A percentile compares a stretch with the other conserved stretches of the same genome.
Conservation (phyloP, 2,329 filamentous ascomycete genomes). For the Clathrospora elynae region DNA sequence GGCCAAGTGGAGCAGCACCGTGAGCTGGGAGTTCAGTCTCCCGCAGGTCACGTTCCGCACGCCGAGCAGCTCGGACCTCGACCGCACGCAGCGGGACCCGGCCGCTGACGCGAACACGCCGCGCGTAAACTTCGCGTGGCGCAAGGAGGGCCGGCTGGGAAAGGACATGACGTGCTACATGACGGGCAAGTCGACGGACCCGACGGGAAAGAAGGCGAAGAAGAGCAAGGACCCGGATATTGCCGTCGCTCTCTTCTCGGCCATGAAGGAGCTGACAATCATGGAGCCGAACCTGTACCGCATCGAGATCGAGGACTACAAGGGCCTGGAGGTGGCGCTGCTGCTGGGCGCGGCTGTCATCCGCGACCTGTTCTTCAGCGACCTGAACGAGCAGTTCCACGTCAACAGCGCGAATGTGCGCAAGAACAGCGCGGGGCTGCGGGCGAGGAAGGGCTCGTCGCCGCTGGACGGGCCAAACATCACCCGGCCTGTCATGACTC, state of each 20-base stretch:
- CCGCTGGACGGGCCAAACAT: conserved; percentile 34
- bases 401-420: conserved; percentile 56
- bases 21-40: conserved; percentile 91
- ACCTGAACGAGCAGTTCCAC: conserved; percentile 79
- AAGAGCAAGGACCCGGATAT: conserved; percentile 89
- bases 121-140: conserved; percentile 85
- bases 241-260: conserved; percentile 80
- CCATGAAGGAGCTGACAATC: conserved; percentile 77
- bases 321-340: conserved; percentile 86
- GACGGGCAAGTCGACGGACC: conserved; percentile 72
- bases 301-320: conserved; percentile 91
- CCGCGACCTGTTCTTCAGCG: conserved; percentile 65
- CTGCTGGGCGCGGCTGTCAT: conserved; percentile 65
- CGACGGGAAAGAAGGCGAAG: conserved; percentile 68
- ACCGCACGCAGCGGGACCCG: conserved; percentile 70
- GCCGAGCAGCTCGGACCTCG: conserved; percentile 78
- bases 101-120: conserved; percentile 61
- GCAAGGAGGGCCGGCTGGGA: conserved; percentile 80
- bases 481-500: conserved; percentile 42
- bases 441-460: conserved; percentile 44
- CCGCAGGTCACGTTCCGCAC: conserved; percentile 82
- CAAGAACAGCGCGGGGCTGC: conserved; percentile 47
- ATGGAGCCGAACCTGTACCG: conserved; percentile 92
- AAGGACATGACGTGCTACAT: conserved; percentile 90
- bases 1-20: conserved; percentile 78